Evolutionary conservation across 768 basidiomycete genomes (phyloP), one percentile per base, ranked within the genome.

Genomic region (Psilocybe azurescens): DNA sequence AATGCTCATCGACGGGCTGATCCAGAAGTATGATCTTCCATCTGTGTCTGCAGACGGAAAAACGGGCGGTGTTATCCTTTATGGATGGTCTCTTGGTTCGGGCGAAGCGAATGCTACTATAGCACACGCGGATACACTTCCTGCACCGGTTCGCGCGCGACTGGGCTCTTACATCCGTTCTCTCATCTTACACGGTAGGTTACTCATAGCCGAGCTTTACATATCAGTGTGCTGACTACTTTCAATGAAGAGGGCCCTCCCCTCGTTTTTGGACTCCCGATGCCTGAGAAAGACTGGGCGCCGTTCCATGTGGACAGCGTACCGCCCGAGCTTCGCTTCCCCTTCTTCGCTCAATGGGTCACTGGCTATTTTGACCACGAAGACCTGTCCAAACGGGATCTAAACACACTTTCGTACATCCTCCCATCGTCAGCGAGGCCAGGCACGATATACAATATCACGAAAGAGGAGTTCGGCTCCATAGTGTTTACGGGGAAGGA

Each of bases 41-140:
- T 33, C 55, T 28, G 20, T 56, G 9, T 44, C 41, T 14, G 11
- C 24, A 9, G 55, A 56, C 30, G 44, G 41, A 16, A 46, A 46
- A 47, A 29, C 41, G 5, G 55, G 55, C 10, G 55, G 55, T 16
- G 39, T 41, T 24, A 29, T 29, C 16, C 16, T 56, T 29, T 47
- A 20, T 46, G 55, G 55, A 24, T 56, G 55, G 55, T 56, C 55
- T 6, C n/a, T 56, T 24, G 55, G 55, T 32, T 44, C 55, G 1
- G 39, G 44, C 9, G 24, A 39, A 20, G 55, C 55, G 13, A 32
- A 16, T 18, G 20, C 41, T 3, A 46, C 29, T 6, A 41, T 56
- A 8, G 55, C 55, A 29, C 29, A 46, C 30, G 24, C 44, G 4
- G 24, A 38, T 44, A 46, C 41, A 28, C 44, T 56, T 13, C 55